Conservation (phyloP, 768 basidiomycete genomes). For the Phlebiopsis gigantea region DNA sequence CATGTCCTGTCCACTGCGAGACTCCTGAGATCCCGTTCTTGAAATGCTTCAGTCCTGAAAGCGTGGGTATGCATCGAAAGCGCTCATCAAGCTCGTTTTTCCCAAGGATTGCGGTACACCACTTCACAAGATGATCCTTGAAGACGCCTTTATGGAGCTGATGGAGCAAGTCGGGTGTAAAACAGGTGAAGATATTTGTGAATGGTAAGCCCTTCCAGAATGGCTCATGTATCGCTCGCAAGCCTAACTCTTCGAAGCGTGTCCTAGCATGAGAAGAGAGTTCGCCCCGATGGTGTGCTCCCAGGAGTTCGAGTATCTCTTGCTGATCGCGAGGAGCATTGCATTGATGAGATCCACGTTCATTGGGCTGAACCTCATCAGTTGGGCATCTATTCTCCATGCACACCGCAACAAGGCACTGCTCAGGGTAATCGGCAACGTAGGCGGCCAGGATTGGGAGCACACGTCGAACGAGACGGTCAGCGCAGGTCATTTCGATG, state of each 20-base stretch:
- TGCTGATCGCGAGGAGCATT: conserved; percentile 5
- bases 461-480: conserved; percentile 27
- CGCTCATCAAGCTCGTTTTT: conserved; percentile 32
- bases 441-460: conserved; percentile 36
- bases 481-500: conserved; percentile 29
- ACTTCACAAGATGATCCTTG: conserved; percentile 3
- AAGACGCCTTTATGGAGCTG: conserved; percentile 9
- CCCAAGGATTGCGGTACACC: conserved; percentile 3
- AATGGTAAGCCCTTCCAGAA: conserved; percentile 4
- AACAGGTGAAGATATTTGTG: not conserved
- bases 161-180: conserved; percentile 4
- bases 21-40: conserved; percentile 34
- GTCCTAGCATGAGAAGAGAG: not conserved
- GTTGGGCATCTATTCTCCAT: conserved; percentile 25
- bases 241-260: conserved; percentile 5
- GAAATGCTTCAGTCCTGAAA: conserved; percentile 33
- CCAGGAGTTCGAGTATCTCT: conserved; percentile 1
- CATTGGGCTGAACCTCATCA: conserved; percentile 20
- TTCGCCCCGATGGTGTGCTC: not conserved
- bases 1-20: conserved; percentile 38
- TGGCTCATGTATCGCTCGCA: conserved; percentile 1
- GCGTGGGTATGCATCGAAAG: conserved; percentile 25
- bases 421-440: conserved; percentile 40
- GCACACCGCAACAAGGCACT: conserved; percentile 30
- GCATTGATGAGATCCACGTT: conserved; percentile 15